Evolutionary conservation across 257 asterid species (phyloP).

Genomic region (Solanum piurae): DNA sequence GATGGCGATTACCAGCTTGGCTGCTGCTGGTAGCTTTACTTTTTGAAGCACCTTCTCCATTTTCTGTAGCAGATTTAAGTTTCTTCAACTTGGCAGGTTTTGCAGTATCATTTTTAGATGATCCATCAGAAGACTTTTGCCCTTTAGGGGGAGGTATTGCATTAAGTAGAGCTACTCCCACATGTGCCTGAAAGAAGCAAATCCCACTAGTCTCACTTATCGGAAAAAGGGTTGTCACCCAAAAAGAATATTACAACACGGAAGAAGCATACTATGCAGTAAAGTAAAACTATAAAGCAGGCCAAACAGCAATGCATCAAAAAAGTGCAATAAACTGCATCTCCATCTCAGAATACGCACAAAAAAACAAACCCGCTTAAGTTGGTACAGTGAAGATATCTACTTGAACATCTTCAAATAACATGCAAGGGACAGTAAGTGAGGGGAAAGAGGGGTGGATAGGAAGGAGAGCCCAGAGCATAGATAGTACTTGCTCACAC

Average conservation of each 20-base stretch:
- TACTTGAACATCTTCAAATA: background rate
- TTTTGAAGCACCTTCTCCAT: constrained; percentile 38
- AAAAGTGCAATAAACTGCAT: background rate
- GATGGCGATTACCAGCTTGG: constrained; percentile 57
- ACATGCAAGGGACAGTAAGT: background rate
- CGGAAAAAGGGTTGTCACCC: background rate
- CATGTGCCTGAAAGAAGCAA: constrained; percentile 60
- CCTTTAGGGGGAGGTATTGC: constrained; percentile 60
- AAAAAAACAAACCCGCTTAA: background rate
- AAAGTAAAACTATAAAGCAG: background rate
- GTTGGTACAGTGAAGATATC: background rate
- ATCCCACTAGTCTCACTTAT: background rate
- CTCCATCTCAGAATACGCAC: background rate
- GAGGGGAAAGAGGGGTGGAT: background rate
- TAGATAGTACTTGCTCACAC: background rate
- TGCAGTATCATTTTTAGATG: constrained; percentile 42
- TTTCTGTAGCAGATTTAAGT: constrained; percentile 32
- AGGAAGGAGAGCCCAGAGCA: background rate
- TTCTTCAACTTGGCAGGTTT: constrained; percentile 59
- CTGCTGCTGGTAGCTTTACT: constrained; percentile 38
- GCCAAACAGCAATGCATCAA: background rate
- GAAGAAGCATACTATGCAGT: background rate
- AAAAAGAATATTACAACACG: background rate
- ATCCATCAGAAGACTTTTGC: constrained; percentile 45
- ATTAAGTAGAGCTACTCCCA: constrained; percentile 89